Conservation (phyloP, 805 yeast genomes). For the Candida berthetii region DNA sequence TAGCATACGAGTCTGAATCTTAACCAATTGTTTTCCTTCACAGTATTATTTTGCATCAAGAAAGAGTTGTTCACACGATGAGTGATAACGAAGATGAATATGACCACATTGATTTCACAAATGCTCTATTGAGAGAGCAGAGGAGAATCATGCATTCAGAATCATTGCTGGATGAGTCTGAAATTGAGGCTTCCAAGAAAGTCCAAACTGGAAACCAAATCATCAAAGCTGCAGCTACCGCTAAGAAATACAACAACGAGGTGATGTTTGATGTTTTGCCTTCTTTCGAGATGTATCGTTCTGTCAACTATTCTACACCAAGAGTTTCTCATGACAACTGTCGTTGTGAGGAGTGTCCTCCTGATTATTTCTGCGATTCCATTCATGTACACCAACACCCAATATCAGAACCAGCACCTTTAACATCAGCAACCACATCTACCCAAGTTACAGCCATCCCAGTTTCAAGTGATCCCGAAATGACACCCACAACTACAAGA, state of each 20-base stretch:
- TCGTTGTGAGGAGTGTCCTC: conserved; percentile 25
- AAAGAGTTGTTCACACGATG: too few species aligned
- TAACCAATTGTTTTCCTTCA: background rate
- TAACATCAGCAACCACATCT: background rate
- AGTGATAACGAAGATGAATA: background rate
- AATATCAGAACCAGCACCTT: background rate
- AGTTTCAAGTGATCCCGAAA: background rate
- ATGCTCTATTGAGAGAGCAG: background rate
- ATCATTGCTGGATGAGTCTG: background rate
- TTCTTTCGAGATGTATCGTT: conserved; percentile 63
- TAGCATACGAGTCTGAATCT: too few species aligned
- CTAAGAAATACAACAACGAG: conserved; percentile 4
- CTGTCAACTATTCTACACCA: conserved; percentile 32
- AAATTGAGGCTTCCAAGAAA: background rate
- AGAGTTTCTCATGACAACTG: conserved; percentile 25
- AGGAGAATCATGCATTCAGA: background rate
- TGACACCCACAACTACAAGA: background rate
- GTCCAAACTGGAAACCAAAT: background rate
- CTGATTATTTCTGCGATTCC: conserved; percentile 21
- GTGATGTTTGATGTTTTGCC: conserved; percentile 50
- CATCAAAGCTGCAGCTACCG: background rate
- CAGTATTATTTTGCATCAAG: too few species aligned
- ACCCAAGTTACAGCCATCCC: background rate
- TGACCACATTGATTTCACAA: background rate
- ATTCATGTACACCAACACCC: background rate